Evolutionary conservation across 2,329 filamentous ascomycete genomes (phyloP).

Genomic region (Aureobasidium sp.): DNA sequence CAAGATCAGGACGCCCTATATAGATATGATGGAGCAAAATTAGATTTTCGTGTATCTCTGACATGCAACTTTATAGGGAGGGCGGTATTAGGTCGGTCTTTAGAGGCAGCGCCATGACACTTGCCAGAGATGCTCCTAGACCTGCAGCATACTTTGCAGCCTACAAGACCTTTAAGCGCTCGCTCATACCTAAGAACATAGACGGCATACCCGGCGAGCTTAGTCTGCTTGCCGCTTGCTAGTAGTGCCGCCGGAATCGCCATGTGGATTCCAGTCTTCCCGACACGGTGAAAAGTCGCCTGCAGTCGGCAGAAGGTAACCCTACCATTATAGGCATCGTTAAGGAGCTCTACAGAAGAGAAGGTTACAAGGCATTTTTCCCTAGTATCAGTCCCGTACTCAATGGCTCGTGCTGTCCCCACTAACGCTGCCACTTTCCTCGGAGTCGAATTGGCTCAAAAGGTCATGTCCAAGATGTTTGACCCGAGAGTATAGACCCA

Average conservation of each 20-base stretch:
- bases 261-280: slow-evolving; percentile 99
- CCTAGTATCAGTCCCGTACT: slow-evolving; percentile 91
- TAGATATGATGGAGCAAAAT: background rate
- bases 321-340: slow-evolving; percentile 76
- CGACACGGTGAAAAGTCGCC: slow-evolving; percentile 88
- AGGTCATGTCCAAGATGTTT: slow-evolving; percentile 73
- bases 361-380: slow-evolving; percentile 90
- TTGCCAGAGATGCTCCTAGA: slow-evolving; percentile 88
- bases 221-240: slow-evolving; percentile 74
- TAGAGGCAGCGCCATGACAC: slow-evolving; percentile 80
- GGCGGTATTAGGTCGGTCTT: slow-evolving; percentile 89
- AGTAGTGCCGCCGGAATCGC: slow-evolving; percentile 88
- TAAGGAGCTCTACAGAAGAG: slow-evolving; percentile 70
- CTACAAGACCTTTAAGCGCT: slow-evolving; percentile 91
- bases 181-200: slow-evolving; percentile 74
- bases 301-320: slow-evolving; percentile 86
- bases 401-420: slow-evolving; percentile 84
- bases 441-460: slow-evolving; percentile 76
- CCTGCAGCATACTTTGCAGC: slow-evolving; percentile 94
- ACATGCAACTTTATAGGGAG: slow-evolving; percentile 64
- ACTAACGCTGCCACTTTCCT: slow-evolving; percentile 95
- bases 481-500: slow-evolving; percentile 27
- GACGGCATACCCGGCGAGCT: slow-evolving; percentile 66
- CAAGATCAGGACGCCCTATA: background rate
- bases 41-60: background rate